Conservation (phyloP, 257 asterid species). For the Voacanga thouarsii region DNA sequence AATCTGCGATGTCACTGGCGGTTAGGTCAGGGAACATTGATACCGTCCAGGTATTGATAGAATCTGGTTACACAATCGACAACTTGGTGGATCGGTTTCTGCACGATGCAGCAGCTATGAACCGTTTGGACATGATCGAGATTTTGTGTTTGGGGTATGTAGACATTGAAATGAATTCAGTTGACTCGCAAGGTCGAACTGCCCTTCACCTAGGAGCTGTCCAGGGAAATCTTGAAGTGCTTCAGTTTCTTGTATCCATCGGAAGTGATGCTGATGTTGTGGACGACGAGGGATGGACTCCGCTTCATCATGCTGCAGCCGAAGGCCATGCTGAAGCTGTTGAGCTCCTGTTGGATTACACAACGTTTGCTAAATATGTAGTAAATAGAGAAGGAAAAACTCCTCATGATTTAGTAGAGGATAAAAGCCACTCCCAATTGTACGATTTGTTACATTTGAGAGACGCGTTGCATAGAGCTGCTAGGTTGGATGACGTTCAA, state of each 20-base stretch:
- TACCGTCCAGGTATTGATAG: slow-evolving; percentile 41
- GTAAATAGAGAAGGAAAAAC: slow-evolving; percentile 52
- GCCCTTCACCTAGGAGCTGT: slow-evolving; percentile 60
- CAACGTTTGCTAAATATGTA: slow-evolving; percentile 39
- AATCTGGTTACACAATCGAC: slow-evolving; percentile 42
- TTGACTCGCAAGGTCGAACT: slow-evolving; percentile 39
- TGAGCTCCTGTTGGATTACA: slow-evolving; percentile 31
- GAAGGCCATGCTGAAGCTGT: slow-evolving; percentile 45
- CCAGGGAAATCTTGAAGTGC: slow-evolving; percentile 37
- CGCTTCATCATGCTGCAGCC: slow-evolving; percentile 56
- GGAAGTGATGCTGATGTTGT: slow-evolving; percentile 40
- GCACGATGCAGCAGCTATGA: slow-evolving; percentile 45
- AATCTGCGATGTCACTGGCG: slow-evolving; percentile 43
- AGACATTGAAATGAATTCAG: slow-evolving; percentile 51
- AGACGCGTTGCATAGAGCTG: slow-evolving; percentile 57
- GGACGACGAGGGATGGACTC: slow-evolving; percentile 46
- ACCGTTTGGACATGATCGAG: slow-evolving; percentile 54
- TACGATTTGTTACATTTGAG: slow-evolving; percentile 42
- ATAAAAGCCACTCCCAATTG: slow-evolving; percentile 36
- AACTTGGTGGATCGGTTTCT: slow-evolving; percentile 31
- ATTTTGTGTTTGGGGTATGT: slow-evolving; percentile 35
- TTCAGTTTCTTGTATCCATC: slow-evolving; percentile 43
- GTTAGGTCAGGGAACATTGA: slow-evolving; percentile 45
- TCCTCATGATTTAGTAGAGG: slow-evolving; percentile 51
- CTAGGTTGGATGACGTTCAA: slow-evolving; percentile 43